Evolutionary conservation across 2,329 filamentous ascomycete genomes (phyloP), one percentile per base, ranked within the genome.

Genomic region (Ceratocystis alfenasii): DNA sequence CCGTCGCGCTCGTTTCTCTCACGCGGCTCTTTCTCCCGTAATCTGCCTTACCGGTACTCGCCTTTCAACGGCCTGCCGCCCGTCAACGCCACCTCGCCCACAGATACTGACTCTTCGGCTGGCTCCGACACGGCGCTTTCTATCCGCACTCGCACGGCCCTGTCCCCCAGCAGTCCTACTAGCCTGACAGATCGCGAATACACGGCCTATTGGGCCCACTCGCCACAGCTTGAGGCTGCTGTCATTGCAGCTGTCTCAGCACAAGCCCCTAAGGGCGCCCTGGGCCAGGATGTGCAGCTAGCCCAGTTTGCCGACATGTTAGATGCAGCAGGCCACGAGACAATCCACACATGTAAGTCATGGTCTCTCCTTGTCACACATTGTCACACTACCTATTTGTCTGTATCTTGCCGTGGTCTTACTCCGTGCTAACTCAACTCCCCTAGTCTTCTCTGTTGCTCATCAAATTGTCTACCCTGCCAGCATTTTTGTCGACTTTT

Each of bases 381-480:
- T 1, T 41, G 36, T 41, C 36, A 41, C 8, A 41, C 36, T 3
- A 36, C 7, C 46, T 63, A 48, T 25, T 6, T 46, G n/a, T 41
- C 22, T 46, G 10, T 63, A 22, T 63, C 61, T 63, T 44, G 8
- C 45, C 17, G 15, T 30, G n/a, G 15, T 59, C 12, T 59, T 25
- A 28, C 20, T 28, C 44, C 20, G 25, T 48, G 30, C 44, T 62
- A 55, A 55, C 22, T 25, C 22, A 28, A 55, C 30, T 36, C 10
- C 6, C 50, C 28, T 63, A 66, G 65, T 65, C 63, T 67, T 67
- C 60, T 63, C 63, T 2, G 66, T 67, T 5, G 66, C 66, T 10
- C 66, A 67, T 28, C 66, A 67, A 36, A 65, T 67, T 45, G 63
- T 67, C 8, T 67, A 67, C 41, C 66, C 66, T 8, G 63, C 66